A percentile compares a stretch with the other conserved stretches of the same genome.
Evolutionary conservation across 495 filamentous ascomycete genomes (phyloP).

Genomic region (Annulohypoxylon nitens): DNA sequence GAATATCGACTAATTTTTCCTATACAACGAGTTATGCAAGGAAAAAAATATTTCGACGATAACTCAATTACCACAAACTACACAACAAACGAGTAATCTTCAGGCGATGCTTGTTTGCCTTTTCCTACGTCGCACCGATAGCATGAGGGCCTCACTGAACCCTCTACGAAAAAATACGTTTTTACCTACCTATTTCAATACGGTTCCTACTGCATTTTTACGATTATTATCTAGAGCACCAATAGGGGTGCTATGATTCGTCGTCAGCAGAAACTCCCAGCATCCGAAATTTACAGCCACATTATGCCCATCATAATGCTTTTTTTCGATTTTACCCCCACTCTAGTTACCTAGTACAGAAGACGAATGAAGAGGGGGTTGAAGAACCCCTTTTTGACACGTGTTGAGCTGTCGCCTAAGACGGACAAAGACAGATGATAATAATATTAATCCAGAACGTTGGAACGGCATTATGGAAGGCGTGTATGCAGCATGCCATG

Average conservation of each 20-base stretch:
- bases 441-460: slow-evolving; percentile 18
- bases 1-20: not conserved
- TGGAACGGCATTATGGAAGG: slow-evolving; percentile 27
- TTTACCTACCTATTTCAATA: not conserved
- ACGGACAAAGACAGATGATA: slow-evolving; percentile 6
- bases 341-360: not conserved
- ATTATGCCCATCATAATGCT: slow-evolving; percentile 37
- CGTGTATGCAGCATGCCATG: slow-evolving; percentile 27
- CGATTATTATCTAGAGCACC: slow-evolving; percentile 12
- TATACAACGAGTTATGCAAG: not conserved
- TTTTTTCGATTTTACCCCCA: slow-evolving; percentile 13
- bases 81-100: not conserved
- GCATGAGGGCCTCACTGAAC: not conserved
- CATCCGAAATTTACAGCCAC: slow-evolving; percentile 16
- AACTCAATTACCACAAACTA: not conserved
- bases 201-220: slow-evolving; percentile 14
- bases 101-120: not conserved
- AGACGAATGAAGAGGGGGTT: slow-evolving; percentile 4
- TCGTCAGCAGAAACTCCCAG: slow-evolving; percentile 4
- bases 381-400: not conserved
- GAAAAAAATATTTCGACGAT: not conserved
- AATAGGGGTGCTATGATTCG: slow-evolving; percentile 8
- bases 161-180: slow-evolving; percentile 7
- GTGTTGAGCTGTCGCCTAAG: not conserved
- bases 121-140: not conserved